A percentile compares a stretch with the other conserved stretches of the same genome.
Evolutionary conservation across 2,329 filamentous ascomycete genomes (phyloP).

Genomic region (Aspergillus oerlinghausenensis): DNA sequence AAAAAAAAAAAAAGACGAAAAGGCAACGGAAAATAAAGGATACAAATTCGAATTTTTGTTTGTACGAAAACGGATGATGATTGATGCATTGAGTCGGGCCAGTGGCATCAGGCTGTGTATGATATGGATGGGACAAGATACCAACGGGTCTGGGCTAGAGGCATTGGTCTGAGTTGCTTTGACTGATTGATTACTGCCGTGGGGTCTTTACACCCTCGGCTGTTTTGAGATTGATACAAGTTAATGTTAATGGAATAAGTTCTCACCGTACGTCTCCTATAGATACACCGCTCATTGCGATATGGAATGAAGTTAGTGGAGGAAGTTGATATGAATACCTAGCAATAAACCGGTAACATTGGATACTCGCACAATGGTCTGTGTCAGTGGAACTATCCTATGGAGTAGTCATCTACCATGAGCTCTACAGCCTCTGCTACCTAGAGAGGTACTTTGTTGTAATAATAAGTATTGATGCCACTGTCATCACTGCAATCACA

Average conservation of each 20-base stretch:
- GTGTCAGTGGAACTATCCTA: too few species aligned
- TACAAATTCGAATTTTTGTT: neutral
- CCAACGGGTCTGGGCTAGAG: slow-evolving; percentile 1
- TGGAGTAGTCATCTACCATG: too few species aligned
- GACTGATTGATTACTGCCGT: slow-evolving; percentile 7
- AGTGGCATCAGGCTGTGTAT: neutral
- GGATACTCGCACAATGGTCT: too few species aligned
- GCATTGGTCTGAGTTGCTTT: slow-evolving; percentile 1
- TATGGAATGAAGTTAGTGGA: too few species aligned
- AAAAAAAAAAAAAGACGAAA: neutral
- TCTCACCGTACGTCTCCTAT: too few species aligned
- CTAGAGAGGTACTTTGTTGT: too few species aligned
- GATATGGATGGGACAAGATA: neutral
- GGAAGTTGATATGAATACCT: too few species aligned
- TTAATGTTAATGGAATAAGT: neutral
- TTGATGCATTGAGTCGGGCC: neutral
- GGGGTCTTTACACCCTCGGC: slow-evolving; percentile 1
- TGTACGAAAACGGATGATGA: slow-evolving; percentile 1
- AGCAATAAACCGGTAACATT: too few species aligned
- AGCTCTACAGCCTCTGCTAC: too few species aligned
- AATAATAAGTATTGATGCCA: neutral
- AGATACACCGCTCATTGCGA: too few species aligned
- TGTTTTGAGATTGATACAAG: slow-evolving; percentile 1
- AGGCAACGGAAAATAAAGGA: neutral
- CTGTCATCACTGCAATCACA: neutral